Evolutionary conservation across 2,329 filamentous ascomycete genomes (phyloP), one percentile per base, ranked within the genome.

Genomic region (Penicillium crustosum): DNA sequence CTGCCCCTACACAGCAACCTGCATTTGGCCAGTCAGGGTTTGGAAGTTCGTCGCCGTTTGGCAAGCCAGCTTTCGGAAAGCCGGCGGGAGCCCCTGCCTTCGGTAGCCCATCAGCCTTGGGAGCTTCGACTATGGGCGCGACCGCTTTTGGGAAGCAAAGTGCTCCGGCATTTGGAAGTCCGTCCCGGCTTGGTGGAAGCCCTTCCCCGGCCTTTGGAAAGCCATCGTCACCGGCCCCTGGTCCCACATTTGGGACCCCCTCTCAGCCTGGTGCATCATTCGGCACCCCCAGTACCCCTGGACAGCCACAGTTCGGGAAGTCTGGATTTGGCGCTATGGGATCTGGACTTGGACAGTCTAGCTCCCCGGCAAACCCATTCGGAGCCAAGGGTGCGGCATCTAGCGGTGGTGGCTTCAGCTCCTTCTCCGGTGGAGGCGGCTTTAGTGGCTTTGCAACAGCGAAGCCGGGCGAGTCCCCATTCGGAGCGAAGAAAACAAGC

Each of bases 31-130:
- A 69, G 55, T 56, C 64, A 19, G 31, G 38, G 2, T 56, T 60
- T 12, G 58, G 58, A 21, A 12, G n/a, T 8, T 36, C 54, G 5
- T 45, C 55, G 15, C 12, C 63, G 38, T 71, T 78, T 56, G 67
- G 70, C 23, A 65, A 66, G 74, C 54, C 53, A 21, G 58, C 73
- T 8, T 76, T 80, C 68, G 73, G 73, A 25, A 67, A 73, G 47
- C 66, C 75, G 33, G 48, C 68, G 17, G 58, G 57, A 17, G 57
- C 53, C 49, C 19, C 61, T 29, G 44, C 62, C 19, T 72, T 73
- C 54, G 68, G 66, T 41, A 67, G 63, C 29, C 62, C 70, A 27
- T 65, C 68, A 13, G 47, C 56, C 25, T 19, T 62, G 25, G 62
- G 61, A 27, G 48, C 54, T 17, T 64, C 66, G 17, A 62, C 66